Conservation (phyloP, 495 filamentous ascomycete genomes). For the Letharia columbiana region DNA sequence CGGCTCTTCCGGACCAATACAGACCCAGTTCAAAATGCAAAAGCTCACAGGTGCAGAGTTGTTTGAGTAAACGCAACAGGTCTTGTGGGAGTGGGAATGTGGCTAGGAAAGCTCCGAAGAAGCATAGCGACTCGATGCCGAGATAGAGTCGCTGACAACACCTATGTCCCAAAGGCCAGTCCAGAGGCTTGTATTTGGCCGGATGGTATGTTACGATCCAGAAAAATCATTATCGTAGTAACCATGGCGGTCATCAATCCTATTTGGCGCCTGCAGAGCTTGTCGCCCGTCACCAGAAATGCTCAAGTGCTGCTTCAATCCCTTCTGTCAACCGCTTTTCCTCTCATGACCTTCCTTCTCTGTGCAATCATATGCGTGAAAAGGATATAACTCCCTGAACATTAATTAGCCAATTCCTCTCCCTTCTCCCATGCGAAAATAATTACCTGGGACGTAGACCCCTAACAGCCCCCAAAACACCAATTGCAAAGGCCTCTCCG, state of each 20-base stretch:
- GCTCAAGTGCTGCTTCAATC: background rate
- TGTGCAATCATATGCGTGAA: constrained; percentile 94
- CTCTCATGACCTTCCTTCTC: constrained; percentile 63
- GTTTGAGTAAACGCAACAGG: background rate
- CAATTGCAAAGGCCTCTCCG: constrained; percentile 41
- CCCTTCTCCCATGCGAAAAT: background rate
- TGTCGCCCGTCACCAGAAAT: background rate
- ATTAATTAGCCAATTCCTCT: constrained; percentile 18
- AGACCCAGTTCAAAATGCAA: background rate
- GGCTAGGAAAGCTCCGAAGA: background rate
- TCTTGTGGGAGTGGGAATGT: background rate
- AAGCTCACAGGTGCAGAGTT: background rate
- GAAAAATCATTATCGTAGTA: background rate
- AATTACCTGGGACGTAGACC: constrained; percentile 75
- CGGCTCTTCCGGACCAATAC: background rate
- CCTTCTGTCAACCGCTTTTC: constrained; percentile 33
- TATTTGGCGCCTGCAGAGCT: background rate
- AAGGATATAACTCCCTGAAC: constrained; percentile 70
- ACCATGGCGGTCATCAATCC: background rate
- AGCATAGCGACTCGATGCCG: background rate
- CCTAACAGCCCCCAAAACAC: constrained; percentile 56
- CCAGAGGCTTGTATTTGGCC: background rate
- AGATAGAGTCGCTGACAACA: background rate
- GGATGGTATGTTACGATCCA: background rate
- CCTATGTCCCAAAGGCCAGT: background rate